Base-by-base conservation (phyloP, 2,329 filamentous ascomycete genomes). In the Neocatenulostroma microsporum region DNA sequence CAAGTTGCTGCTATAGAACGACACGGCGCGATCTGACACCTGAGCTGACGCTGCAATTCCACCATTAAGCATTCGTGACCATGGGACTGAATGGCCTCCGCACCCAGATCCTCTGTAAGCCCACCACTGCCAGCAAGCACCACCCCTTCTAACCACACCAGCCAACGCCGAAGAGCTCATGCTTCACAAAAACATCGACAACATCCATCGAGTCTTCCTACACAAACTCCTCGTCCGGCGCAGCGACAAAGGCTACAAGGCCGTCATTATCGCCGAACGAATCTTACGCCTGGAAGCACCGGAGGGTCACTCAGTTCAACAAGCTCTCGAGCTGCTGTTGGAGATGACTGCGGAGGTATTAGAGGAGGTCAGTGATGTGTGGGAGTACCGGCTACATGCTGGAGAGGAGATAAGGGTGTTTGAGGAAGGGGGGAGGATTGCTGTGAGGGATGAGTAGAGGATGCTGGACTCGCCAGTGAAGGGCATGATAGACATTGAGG, bases 331-430 rank as follows among this genome's bases (percentile, higher is more conserved):
- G 23, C 25, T 25, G 17, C 14, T 34, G 32, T 17, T 34, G 13
- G 32, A 34, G 32, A 8, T 34, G 32, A 34, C 32, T 7, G 32
- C 32, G 9, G 32, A 34, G 23, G 14, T 34, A 21, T 14, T 34
- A 11, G 32, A 34, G 21, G 32, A 32, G 30, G 30, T 9, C 15
- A 13, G 11, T 30, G 23, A 25, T 10, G 23, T 25, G 9, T 25
- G 23, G 23, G 23, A 25, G 23, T 25, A 25, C 12, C 10, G 12
- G 23, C 10, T 9, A 10, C 12, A 25, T 25, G 23, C 9, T 9
- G 23, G 23, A 9, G 23, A 25, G 23, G 23, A 25, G 23, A 12
- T 25, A 25, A 9, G 23, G 10, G 12, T 25, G 10, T 25, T 25
- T 25, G 23, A 25, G 9, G 23, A 25, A 9, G 23, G 23, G 10